Conservation (phyloP, 129 eudicot genomes). For the Helichrysum umbraculigerum region DNA sequence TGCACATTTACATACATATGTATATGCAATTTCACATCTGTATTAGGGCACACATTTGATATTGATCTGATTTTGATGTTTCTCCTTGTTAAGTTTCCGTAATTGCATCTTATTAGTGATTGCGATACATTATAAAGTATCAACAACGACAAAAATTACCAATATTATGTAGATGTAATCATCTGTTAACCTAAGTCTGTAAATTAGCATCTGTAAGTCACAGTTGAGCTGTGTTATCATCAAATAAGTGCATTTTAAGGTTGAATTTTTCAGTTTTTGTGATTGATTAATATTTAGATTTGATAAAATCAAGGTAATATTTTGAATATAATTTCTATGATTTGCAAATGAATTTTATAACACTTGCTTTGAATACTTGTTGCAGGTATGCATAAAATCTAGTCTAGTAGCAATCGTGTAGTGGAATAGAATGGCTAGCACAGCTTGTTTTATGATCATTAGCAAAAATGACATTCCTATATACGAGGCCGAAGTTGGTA, state of each 20-base stretch:
- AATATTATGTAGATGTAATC: not conserved
- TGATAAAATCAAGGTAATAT: not conserved
- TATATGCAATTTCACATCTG: not conserved
- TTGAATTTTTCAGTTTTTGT: not conserved
- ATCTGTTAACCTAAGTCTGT: no score
- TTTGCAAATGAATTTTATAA: not conserved
- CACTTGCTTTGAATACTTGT: conserved; percentile 7
- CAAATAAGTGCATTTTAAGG: not conserved
- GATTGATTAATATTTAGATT: not conserved
- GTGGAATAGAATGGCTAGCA: conserved; percentile 65
- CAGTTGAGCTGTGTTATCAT: conserved; percentile 13
- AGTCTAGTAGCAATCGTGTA: not conserved
- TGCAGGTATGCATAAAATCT: conserved; percentile 17
- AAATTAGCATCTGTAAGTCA: not conserved
- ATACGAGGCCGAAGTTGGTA: conserved; percentile 97
- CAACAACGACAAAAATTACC: not conserved
- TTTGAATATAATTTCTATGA: not conserved
- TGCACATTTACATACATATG: not conserved
- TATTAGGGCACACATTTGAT: not conserved
- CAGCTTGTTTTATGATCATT: conserved; percentile 97
- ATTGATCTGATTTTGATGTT: conserved; percentile 8
- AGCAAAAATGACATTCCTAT: conserved; percentile 95
- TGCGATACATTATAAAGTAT: not conserved
- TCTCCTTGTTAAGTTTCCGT: conserved; percentile 7
- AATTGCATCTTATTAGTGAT: not conserved